phyloP scores from a whole-genome alignment of 163 green algal genomes.

The Chloroidium sp. region DNA sequence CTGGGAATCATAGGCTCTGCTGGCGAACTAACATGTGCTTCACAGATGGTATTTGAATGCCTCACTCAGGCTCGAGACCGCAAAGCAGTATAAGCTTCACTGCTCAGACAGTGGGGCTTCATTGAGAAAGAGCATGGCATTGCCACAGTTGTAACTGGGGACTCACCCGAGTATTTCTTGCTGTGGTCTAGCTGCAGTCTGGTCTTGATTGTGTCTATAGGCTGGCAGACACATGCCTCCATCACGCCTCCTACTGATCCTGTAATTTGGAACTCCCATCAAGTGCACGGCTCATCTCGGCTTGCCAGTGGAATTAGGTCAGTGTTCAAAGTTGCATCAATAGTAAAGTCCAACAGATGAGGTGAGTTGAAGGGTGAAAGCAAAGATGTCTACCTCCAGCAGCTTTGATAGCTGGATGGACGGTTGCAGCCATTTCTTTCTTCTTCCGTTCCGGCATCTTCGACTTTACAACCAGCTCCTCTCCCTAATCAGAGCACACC shows the following conservation, averaged over 20 bases:
- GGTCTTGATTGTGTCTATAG: constrained; percentile 95
- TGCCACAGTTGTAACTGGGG: too few relatives aligned
- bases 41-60: too few relatives aligned
- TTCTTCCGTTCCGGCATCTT: constrained; percentile 4
- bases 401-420: neutral
- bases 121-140: neutral
- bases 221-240: constrained; percentile 82
- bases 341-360: neutral
- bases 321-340: neutral
- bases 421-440: neutral
- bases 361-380: neutral
- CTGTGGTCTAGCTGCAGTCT: constrained; percentile 82
- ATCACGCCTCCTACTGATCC: constrained; percentile 82
- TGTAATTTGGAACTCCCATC: constrained; percentile 5
- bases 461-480: neutral
- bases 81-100: too few relatives aligned
- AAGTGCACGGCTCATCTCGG: neutral
- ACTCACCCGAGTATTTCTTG: constrained; percentile 65
- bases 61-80: too few relatives aligned
- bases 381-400: neutral
- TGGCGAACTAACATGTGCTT: neutral
- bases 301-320: neutral
- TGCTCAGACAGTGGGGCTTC: neutral
- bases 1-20: neutral
- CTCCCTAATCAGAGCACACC: neutral